Conservation (phyloP, 768 basidiomycete genomes). For the Asterophora parasitica region DNA sequence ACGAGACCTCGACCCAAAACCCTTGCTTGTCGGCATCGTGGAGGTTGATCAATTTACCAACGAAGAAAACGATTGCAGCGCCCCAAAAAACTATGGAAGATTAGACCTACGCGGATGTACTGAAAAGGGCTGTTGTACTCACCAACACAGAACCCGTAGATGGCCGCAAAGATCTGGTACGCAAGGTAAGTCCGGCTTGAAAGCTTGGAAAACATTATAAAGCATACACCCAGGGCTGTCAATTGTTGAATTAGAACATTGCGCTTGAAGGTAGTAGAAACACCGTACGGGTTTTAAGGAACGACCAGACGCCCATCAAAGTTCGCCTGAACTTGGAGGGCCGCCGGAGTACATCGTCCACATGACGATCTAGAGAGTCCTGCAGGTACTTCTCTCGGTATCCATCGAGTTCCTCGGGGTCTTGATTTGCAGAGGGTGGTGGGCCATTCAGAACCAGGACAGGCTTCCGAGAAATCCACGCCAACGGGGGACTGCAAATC, state of each 20-base stretch:
- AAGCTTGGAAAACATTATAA: background rate
- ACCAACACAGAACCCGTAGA: conserved; percentile 78
- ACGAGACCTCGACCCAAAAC: conserved; percentile 78
- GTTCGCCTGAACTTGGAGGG: conserved; percentile 56
- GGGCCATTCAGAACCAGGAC: conserved; percentile 50
- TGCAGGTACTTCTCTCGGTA: conserved; percentile 26
- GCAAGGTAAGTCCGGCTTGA: conserved; percentile 2
- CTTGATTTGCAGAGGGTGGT: conserved; percentile 27
- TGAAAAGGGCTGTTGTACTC: conserved; percentile 15
- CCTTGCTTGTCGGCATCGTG: conserved; percentile 66
- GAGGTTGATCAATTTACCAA: conserved; percentile 63
- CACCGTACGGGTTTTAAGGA: conserved; percentile 73
- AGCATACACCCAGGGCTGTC: conserved; percentile 63
- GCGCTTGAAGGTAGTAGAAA: background rate
- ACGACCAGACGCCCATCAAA: conserved; percentile 72
- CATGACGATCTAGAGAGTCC: conserved; percentile 65
- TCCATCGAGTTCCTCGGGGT: conserved; percentile 25
- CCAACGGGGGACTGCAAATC: conserved; percentile 54
- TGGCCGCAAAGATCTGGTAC: conserved; percentile 52
- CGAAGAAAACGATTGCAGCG: conserved; percentile 73
- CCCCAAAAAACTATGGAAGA: conserved; percentile 71
- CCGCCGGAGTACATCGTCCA: conserved; percentile 67
- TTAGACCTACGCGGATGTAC: background rate
- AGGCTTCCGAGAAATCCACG: conserved; percentile 68
- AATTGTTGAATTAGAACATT: conserved; percentile 1